Percentiles rank a stretch among this genome's conserved stretches.
Conservation (phyloP, 345 rosid species). For the Syzygium jambos region DNA sequence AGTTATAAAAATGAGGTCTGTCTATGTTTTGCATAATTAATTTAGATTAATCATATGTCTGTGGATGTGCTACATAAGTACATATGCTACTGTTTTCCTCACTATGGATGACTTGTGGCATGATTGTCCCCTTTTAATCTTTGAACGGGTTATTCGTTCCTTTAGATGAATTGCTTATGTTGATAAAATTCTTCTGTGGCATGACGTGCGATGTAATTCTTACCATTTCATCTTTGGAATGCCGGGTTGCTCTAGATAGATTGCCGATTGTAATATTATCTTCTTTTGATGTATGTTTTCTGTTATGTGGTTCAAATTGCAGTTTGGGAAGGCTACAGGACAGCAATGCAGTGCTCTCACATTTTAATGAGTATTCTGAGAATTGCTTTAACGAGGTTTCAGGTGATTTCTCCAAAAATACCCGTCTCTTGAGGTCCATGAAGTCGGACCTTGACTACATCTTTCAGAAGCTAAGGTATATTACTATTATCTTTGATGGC, state of each 20-base stretch:
- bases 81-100: not conserved
- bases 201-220: not conserved
- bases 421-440: slow-evolving; percentile 63
- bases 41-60: not conserved
- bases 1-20: not conserved
- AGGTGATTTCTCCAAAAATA: slow-evolving; percentile 54
- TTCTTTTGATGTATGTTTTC: not conserved
- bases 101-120: not conserved
- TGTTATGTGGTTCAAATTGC: slow-evolving; percentile 5
- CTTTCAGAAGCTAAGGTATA: slow-evolving; percentile 80
- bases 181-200: not conserved
- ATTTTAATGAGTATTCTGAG: slow-evolving; percentile 85
- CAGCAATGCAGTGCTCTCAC: slow-evolving; percentile 83
- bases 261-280: not conserved
- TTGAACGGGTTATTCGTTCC: not conserved
- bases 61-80: not conserved
- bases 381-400: slow-evolving; percentile 70
- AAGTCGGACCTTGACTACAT: slow-evolving; percentile 87
- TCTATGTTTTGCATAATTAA: not conserved
- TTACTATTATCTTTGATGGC: not conserved
- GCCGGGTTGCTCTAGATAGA: not conserved
- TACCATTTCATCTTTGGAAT: not conserved
- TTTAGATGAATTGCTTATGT: not conserved
- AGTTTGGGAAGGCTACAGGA: slow-evolving; percentile 97
- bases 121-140: not conserved